Evolutionary conservation across 495 filamentous ascomycete genomes (phyloP).

Genomic region (Neurospora sp.): DNA sequence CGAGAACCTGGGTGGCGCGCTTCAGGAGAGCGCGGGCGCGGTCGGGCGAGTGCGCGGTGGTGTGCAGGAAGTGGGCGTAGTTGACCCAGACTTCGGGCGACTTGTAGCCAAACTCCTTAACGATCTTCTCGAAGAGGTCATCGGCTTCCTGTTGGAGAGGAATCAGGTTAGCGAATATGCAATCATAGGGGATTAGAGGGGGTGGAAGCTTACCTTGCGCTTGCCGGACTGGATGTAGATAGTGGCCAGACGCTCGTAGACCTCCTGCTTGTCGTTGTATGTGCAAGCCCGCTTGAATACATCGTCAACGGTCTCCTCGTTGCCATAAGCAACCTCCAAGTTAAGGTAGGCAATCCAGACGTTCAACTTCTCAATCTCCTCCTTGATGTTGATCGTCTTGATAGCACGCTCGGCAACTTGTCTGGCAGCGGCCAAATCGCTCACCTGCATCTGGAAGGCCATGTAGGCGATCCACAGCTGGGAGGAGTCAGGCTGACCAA

Average conservation of each 20-base stretch:
- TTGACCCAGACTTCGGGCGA: slow-evolving; percentile 79
- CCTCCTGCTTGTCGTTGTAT: slow-evolving; percentile 83
- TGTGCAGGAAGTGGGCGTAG: slow-evolving; percentile 87
- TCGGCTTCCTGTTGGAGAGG: slow-evolving; percentile 64
- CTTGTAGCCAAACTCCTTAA: slow-evolving; percentile 78
- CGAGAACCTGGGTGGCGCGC: slow-evolving; percentile 78
- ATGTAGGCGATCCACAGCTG: slow-evolving; percentile 90
- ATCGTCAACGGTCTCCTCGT: slow-evolving; percentile 71
- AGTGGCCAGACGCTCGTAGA: slow-evolving; percentile 80
- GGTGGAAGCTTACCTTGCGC: slow-evolving; percentile 42
- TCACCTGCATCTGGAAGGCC: slow-evolving; percentile 89
- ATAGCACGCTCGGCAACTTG: slow-evolving; percentile 83
- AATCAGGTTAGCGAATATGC: slow-evolving; percentile 23
- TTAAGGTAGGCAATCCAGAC: slow-evolving; percentile 92
- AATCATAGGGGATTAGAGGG: not conserved
- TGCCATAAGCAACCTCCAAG: slow-evolving; percentile 84
- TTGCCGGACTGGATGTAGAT: slow-evolving; percentile 91
- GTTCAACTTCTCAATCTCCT: slow-evolving; percentile 84
- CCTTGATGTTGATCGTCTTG: slow-evolving; percentile 75
- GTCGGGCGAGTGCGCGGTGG: slow-evolving; percentile 52
- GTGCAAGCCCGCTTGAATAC: slow-evolving; percentile 89
- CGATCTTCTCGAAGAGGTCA: slow-evolving; percentile 69
- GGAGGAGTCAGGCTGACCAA: slow-evolving; percentile 84
- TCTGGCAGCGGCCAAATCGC: slow-evolving; percentile 75
- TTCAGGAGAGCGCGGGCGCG: slow-evolving; percentile 71